Evolutionary conservation across 2,329 filamentous ascomycete genomes (phyloP), one percentile per base, ranked within the genome.

Genomic region (Nakataea oryzae): DNA sequence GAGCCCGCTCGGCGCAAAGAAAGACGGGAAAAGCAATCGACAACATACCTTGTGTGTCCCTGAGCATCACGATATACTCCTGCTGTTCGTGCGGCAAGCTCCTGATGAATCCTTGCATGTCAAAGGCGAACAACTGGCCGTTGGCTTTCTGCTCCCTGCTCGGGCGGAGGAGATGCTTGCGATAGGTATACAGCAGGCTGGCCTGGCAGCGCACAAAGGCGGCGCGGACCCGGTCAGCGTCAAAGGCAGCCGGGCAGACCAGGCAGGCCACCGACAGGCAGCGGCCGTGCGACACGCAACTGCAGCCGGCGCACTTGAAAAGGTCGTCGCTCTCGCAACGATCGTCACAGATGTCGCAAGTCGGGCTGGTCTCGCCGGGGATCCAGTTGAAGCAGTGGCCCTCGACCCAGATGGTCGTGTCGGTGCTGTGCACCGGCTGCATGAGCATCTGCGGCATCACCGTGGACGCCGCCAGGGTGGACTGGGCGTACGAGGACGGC

Each of bases 391-490:
- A 84, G 73, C 89, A 93, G 75, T 95, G 90, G 0, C 90, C 90
- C 73, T 95, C 90, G 1, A 91, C 88, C 90, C 90, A 95, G 58
- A 91, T 86, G 0, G 83, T 90, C 1, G 86, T 90, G 58, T 92
- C 88, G 0, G 89, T 91, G 69, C 93, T 91, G 58, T 80, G 80
- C 9, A 93, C 90, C 1, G 88, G 88, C 69, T 93, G 89, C 65
- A 92, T 83, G 64, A 91, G 82, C 82, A 92, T 88, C 68, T 87
- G 89, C 47, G 91, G 90, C 90, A 95, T 93, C 68, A 95, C 86
- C 2, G 90, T 95, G 8, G 89, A 93, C 9, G 90, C 90, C 2
- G 90, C 90, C 57, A 95, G 76, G 0, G 91, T 95, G n/a, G 90
- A 93, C 68, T 90, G 88, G 0, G 90, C 90, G 70, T 95, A 95